Conservation (phyloP, 2,329 filamentous ascomycete genomes). For the Daldinia sp. region DNA sequence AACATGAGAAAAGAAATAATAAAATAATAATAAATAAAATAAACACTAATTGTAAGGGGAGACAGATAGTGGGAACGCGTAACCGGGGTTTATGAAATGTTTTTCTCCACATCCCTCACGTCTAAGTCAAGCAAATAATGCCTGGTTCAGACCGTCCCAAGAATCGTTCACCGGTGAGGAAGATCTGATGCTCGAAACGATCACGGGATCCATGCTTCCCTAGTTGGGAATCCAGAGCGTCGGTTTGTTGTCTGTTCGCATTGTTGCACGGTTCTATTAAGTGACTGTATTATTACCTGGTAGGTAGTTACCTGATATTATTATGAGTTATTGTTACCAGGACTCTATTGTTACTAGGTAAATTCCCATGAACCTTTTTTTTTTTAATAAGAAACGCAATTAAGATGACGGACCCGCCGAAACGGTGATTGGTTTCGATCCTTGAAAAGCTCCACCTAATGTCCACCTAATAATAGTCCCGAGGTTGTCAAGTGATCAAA, state of each 20-base stretch:
- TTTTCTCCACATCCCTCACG: slow-evolving; percentile 21
- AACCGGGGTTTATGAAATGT: slow-evolving; percentile 8
- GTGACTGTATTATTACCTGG: not conserved
- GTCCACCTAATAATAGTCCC: slow-evolving; percentile 29
- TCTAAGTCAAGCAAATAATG: slow-evolving; percentile 26
- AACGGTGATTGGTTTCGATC: slow-evolving; percentile 23
- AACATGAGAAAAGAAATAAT: not conserved
- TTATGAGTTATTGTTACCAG: too few species aligned
- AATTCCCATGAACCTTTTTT: not conserved
- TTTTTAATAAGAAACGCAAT: slow-evolving; percentile 10
- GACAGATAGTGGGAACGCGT: slow-evolving; percentile 7
- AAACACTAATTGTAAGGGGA: slow-evolving; percentile 18
- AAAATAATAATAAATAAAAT: slow-evolving; percentile 19
- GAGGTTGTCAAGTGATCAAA: slow-evolving; percentile 28
- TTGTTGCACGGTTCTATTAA: slow-evolving; percentile 18
- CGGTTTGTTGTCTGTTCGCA: slow-evolving; percentile 17
- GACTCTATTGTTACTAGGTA: not conserved
- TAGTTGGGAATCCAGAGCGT: slow-evolving; percentile 17
- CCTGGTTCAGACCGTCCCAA: slow-evolving; percentile 34
- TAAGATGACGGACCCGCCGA: slow-evolving; percentile 32
- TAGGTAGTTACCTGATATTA: too few species aligned
- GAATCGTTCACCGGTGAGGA: slow-evolving; percentile 25
- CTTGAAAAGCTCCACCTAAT: not conserved
- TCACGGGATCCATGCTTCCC: slow-evolving; percentile 35
- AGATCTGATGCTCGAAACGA: slow-evolving; percentile 36